phyloP scores from a whole-genome alignment of 75 land plant genomes.

The Cunninghamia lanceolata region DNA sequence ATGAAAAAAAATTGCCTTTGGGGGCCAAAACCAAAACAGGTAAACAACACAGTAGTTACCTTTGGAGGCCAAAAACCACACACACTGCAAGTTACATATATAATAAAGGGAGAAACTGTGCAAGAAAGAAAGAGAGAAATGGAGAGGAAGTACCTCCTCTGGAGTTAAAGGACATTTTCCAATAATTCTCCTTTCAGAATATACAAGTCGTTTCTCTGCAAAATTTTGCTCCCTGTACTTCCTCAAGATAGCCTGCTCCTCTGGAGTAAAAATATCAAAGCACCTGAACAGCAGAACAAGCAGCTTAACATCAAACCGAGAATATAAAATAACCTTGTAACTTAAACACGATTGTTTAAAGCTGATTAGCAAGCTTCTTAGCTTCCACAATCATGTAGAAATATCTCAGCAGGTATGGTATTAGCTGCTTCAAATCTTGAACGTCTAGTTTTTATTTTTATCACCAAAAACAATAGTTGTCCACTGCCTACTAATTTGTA shows the following conservation, averaged over 20 bases:
- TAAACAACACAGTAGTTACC: background rate
- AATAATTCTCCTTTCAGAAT: slow-evolving; percentile 75
- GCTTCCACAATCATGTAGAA: background rate
- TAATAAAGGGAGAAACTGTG: background rate
- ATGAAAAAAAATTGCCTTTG: background rate
- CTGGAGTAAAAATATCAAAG: slow-evolving; percentile 82
- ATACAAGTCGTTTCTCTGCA: slow-evolving; percentile 62
- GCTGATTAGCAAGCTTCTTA: background rate
- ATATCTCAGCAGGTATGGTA: background rate
- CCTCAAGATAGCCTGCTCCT: slow-evolving; percentile 69
- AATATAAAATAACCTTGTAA: background rate
- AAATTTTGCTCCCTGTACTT: slow-evolving; percentile 90
- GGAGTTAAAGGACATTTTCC: slow-evolving; percentile 99
- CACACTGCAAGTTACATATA: background rate
- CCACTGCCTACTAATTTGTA: background rate
- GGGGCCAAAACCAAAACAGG: background rate
- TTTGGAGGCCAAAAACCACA: background rate
- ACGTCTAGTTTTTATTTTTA: background rate
- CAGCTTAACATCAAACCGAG: background rate
- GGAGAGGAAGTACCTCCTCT: slow-evolving; percentile 65
- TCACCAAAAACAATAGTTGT: background rate
- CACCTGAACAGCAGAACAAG: slow-evolving; percentile 51
- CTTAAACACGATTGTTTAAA: background rate
- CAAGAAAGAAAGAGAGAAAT: background rate
- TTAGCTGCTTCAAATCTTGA: background rate